phyloP scores from a whole-genome alignment of 2,329 filamentous ascomycete species.

The Grosmannia clavigera region DNA sequence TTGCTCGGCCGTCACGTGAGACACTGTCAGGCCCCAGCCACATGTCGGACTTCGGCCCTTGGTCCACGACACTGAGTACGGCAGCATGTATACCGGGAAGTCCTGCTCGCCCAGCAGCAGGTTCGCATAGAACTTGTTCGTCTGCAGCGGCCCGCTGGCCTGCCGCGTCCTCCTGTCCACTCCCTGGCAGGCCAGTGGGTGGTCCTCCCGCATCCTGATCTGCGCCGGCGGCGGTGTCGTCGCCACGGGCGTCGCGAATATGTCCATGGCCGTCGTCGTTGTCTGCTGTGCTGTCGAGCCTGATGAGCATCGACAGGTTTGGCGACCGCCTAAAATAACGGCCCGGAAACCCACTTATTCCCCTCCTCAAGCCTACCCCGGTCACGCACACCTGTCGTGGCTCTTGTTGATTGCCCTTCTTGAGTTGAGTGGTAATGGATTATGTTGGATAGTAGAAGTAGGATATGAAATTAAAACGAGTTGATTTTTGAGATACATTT shows the following conservation, averaged over 20 bases:
- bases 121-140: constrained; percentile 75
- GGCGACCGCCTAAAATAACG: background rate
- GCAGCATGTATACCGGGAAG: constrained; percentile 60
- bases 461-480: background rate
- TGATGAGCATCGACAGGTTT: too few species aligned
- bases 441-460: background rate
- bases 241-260: constrained; percentile 44
- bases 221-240: constrained; percentile 36
- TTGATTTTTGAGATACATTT: too few species aligned
- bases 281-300: background rate
- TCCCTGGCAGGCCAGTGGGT: constrained; percentile 44
- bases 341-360: background rate
- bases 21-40: constrained; percentile 68
- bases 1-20: constrained; percentile 58
- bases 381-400: too few species aligned
- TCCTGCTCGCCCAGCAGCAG: constrained; percentile 65
- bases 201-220: constrained; percentile 37
- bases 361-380: too few species aligned
- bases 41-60: constrained; percentile 47
- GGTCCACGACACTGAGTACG: constrained; percentile 58
- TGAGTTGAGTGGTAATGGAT: background rate
- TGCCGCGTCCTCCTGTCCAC: constrained; percentile 19
- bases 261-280: constrained; percentile 21
- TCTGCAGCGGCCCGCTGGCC: constrained; percentile 42
- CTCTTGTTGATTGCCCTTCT: too few species aligned